These are phyloP conservation scores for Saccharomycopsis oosterbeekiorum DNA, from an alignment of 805 yeast genomes.

Conservation along the genomic window DNA sequence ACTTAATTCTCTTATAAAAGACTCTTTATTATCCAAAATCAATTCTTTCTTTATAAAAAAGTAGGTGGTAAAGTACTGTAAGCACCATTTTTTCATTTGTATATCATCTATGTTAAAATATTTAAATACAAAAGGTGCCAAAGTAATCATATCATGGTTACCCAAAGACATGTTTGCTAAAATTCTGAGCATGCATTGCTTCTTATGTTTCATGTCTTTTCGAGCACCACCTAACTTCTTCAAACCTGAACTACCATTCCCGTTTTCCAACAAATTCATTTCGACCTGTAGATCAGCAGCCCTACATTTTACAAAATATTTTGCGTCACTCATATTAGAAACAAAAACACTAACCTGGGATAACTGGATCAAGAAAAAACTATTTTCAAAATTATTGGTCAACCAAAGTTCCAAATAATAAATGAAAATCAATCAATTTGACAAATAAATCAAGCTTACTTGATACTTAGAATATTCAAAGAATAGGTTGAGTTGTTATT, in stretches of 20 bases:
- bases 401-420: background rate
- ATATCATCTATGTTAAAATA: constrained; percentile 52
- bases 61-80: constrained; percentile 53
- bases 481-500: too few species aligned
- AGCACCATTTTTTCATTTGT: constrained; percentile 64
- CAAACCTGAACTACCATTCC: background rate
- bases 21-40: constrained; percentile 46
- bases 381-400: background rate
- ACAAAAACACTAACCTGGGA: background rate
- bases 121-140: constrained; percentile 54
- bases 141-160: constrained; percentile 59
- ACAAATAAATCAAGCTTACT: background rate
- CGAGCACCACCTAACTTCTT: background rate
- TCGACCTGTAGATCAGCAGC: constrained; percentile 27
- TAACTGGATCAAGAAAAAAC: background rate
- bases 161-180: constrained; percentile 79
- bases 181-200: constrained; percentile 54
- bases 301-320: constrained; percentile 20
- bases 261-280: background rate
- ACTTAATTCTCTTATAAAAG: constrained; percentile 42
- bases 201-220: constrained; percentile 25
- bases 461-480: too few species aligned
- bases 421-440: background rate
- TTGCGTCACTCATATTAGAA: constrained; percentile 18
- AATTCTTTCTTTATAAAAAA: constrained; percentile 48